Base-by-base conservation (phyloP, 371 early-diverging fungal genomes). In the Syncephalis fuscata region DNA sequence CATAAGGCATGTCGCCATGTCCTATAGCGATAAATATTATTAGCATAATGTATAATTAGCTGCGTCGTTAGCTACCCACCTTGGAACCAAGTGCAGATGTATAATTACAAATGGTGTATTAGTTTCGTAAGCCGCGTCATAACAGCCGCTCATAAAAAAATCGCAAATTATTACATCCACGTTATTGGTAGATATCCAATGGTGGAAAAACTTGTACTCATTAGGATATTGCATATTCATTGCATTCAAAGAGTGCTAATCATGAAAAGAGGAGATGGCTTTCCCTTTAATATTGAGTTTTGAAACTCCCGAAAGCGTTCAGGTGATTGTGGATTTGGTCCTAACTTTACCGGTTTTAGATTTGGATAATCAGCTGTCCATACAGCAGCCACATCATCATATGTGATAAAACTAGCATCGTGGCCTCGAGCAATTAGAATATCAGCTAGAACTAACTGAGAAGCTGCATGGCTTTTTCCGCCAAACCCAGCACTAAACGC, bases 161-260 rank as follows among this genome's bases (percentile, higher is more conserved):
- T 50, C 50, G 20, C 50, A 50, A 11, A 50, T 32, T n/a, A 50
- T 45, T 2, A 50, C 7, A 19, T 49, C 49, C 4, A 27, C 26
- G 16, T 49, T 49, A 11, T 41, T 8, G 5, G 22, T 14, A 8
- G 8, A 15, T 23, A 41, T 2, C n/a, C 32, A 32, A 32, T 32
- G 4, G 32, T 32, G 11, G 11, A 32, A 32, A 11, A 32, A 32
- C 32, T 11, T 32, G 32, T 32, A 32, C 32, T 32, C 7, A 11
- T 11, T 32, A 4, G 32, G 32, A 32, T 32, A 32, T 7, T 32
- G n/a, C n/a, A n/a, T 11, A 7, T 32, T 32, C 11, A 32, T 4
- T 4, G 32, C 4, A 32, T 11, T 32, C 32, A 32, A 32, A 32
- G 32, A 7, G 32, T 11, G 7, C 4, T 11, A 32, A 4, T 11